Evolutionary conservation across 1,139 yeast genomes (phyloP).

Genomic region (Candida neerlandica): DNA sequence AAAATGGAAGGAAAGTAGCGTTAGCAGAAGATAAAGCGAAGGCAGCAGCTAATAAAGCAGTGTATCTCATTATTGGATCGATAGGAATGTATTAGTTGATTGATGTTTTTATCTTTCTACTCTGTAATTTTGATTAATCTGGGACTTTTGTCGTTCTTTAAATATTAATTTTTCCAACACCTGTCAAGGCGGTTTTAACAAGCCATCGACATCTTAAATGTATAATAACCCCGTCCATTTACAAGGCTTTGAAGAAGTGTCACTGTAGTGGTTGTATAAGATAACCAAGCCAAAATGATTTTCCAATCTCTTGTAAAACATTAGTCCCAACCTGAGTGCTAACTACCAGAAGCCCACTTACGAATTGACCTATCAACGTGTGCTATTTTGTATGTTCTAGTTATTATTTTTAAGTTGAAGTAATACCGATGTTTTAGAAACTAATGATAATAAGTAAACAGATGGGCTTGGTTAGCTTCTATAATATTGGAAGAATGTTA

Average conservation of each 20-base stretch:
- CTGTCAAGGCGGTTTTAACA: too few relatives aligned
- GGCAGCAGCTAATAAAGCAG: not conserved
- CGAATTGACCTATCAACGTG: not conserved
- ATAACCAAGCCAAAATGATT: not conserved
- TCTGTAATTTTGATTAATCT: too few relatives aligned
- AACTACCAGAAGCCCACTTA: too few relatives aligned
- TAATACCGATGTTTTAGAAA: not conserved
- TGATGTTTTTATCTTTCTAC: too few relatives aligned
- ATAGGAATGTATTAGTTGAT: not conserved
- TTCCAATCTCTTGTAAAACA: not conserved
- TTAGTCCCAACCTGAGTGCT: not conserved
- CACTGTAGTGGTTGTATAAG: not conserved
- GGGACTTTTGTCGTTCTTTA: too few relatives aligned
- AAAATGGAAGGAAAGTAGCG: slow-evolving; percentile 1
- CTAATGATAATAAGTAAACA: not conserved
- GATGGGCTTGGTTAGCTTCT: not conserved
- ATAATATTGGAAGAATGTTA: not conserved
- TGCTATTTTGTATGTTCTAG: too few relatives aligned
- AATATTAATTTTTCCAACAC: too few relatives aligned
- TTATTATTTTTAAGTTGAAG: not conserved
- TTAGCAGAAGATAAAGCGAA: not conserved
- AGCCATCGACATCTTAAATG: too few relatives aligned
- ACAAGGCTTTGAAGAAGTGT: too few relatives aligned
- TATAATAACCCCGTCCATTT: too few relatives aligned
- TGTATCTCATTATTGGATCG: not conserved